Evolutionary conservation across 768 basidiomycete genomes (phyloP).

Genomic region (Calocera cornea): DNA sequence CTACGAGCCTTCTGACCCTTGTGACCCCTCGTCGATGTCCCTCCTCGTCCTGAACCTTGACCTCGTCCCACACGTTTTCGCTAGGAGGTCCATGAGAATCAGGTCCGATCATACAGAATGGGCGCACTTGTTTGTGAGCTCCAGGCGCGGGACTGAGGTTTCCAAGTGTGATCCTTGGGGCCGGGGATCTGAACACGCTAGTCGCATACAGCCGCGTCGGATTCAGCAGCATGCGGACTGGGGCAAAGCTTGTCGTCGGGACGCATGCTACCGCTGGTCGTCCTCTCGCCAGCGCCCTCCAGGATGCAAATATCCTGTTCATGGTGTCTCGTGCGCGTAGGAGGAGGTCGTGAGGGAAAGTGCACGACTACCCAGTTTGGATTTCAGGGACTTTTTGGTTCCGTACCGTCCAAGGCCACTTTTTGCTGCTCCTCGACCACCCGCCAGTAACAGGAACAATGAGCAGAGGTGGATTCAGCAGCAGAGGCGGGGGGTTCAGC

Average conservation of each 20-base stretch:
- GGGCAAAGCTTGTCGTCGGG: background rate
- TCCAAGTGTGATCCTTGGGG: background rate
- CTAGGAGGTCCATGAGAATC: conserved; percentile 6
- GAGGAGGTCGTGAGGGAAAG: background rate
- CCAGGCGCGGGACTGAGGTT: background rate
- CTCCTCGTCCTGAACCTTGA: conserved; percentile 79
- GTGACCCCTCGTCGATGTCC: conserved; percentile 84
- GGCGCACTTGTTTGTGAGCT: background rate
- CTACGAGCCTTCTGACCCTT: conserved; percentile 92
- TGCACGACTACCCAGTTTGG: background rate
- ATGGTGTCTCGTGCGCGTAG: background rate
- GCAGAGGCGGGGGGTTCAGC: background rate
- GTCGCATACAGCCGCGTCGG: background rate
- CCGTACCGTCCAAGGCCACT: background rate
- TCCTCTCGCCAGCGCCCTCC: background rate
- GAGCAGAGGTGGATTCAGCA: conserved; percentile 1
- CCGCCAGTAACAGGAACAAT: background rate
- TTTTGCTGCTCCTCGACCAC: conserved; percentile 4
- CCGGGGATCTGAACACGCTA: background rate
- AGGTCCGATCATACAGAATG: background rate
- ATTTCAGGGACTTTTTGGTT: conserved; percentile 4
- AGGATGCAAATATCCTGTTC: background rate
- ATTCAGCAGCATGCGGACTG: background rate
- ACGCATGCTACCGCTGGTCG: too few relatives aligned
- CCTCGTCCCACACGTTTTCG: conserved; percentile 93